phyloP scores from a whole-genome alignment of 768 basidiomycete genomes.

The Lactarius deliciosus region DNA sequence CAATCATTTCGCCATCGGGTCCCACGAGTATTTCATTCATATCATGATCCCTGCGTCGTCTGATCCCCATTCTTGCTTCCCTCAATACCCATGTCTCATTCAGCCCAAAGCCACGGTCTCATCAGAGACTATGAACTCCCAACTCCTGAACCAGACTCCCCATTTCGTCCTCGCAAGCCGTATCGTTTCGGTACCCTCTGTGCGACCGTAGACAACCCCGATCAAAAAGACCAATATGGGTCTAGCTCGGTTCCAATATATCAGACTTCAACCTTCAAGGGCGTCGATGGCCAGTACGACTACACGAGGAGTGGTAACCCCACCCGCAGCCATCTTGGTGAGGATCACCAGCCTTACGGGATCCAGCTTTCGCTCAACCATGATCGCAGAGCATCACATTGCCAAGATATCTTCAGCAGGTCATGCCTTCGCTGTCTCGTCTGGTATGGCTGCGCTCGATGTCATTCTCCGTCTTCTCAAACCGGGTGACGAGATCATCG shows the following conservation, averaged over 20 bases:
- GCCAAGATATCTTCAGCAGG: slow-evolving; percentile 93
- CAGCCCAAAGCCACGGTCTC: slow-evolving; percentile 11
- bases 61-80: slow-evolving; percentile 1
- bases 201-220: slow-evolving; percentile 88
- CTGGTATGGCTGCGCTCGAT: slow-evolving; percentile 98
- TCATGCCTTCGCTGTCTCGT: slow-evolving; percentile 90
- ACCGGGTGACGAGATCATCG: slow-evolving; percentile 93
- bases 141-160: slow-evolving; percentile 82
- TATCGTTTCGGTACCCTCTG: slow-evolving; percentile 91
- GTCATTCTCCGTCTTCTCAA: slow-evolving; percentile 91
- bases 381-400: slow-evolving; percentile 81
- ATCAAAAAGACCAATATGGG: slow-evolving; percentile 93
- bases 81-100: slow-evolving; percentile 14
- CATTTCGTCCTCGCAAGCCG: slow-evolving; percentile 62
- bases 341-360: slow-evolving; percentile 32
- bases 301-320: slow-evolving; percentile 96
- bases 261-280: slow-evolving; percentile 98
- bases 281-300: slow-evolving; percentile 84
- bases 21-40: slow-evolving; percentile 27
- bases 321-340: slow-evolving; percentile 91
- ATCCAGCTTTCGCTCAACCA: background rate
- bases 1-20: slow-evolving; percentile 27
- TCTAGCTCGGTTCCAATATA: slow-evolving; percentile 96
- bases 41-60: background rate
- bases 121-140: slow-evolving; percentile 53